A percentile compares a stretch with the other conserved stretches of the same genome.
phyloP scores from a whole-genome alignment of 345 rosid genomes.

The Populus pruinosa region DNA sequence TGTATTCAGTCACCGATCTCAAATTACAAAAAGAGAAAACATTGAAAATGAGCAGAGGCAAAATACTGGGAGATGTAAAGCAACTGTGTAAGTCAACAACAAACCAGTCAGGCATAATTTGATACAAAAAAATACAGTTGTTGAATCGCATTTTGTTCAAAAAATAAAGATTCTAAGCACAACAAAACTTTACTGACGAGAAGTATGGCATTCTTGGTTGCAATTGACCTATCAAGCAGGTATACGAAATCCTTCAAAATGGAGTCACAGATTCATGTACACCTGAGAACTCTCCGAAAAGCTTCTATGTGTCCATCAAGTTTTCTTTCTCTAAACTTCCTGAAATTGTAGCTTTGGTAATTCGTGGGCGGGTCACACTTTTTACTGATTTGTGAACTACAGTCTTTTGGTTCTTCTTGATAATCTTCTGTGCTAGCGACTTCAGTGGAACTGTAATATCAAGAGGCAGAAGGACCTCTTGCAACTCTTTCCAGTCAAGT shows the following conservation, averaged over 20 bases:
- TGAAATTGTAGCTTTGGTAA: constrained; percentile 1
- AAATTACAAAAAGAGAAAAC: too few species aligned
- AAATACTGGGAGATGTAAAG: not conserved
- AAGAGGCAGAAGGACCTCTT: constrained; percentile 60
- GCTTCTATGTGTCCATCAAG: not conserved
- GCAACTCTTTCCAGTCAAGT: constrained; percentile 71
- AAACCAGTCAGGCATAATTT: not conserved
- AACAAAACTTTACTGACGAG: not conserved
- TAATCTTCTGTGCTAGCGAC: constrained; percentile 48
- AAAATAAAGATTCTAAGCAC: not conserved
- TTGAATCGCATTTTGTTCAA: not conserved
- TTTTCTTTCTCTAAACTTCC: constrained; percentile 1
- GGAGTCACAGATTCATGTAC: not conserved
- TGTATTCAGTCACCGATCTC: too few species aligned
- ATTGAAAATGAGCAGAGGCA: too few species aligned
- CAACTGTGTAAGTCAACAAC: not conserved
- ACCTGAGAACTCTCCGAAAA: not conserved
- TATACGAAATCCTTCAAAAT: not conserved
- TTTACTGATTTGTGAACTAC: constrained; percentile 7
- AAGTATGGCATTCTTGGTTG: not conserved
- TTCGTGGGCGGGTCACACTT: not conserved
- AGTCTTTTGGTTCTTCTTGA: constrained; percentile 40
- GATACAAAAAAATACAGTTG: not conserved
- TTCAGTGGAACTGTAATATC: constrained; percentile 66
- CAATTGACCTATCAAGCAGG: not conserved